Conservation (phyloP, 768 basidiomycete species). For the Tubosaeta sp. region DNA sequence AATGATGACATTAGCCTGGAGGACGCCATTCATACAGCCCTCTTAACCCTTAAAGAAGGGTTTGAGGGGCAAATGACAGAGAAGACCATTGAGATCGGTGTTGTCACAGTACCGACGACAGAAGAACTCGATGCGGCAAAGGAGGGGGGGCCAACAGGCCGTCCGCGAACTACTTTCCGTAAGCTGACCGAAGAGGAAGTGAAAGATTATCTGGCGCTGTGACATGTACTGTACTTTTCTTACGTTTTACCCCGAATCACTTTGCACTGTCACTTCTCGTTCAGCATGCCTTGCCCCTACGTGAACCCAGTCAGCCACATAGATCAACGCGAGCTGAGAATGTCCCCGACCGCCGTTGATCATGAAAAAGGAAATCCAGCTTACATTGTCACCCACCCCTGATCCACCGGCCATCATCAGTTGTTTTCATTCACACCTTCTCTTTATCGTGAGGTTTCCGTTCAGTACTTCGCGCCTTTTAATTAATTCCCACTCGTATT, state of each 20-base stretch:
- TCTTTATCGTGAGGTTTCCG: conserved; percentile 30
- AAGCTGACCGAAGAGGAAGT: conserved; percentile 97
- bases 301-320: conserved; percentile 2
- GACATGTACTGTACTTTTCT: conserved; percentile 34
- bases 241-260: conserved; percentile 26
- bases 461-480: conserved; percentile 20
- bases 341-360: conserved; percentile 18
- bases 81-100: conserved; percentile 98
- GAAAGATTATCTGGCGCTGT: conserved; percentile 88
- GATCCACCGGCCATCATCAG: conserved; percentile 24
- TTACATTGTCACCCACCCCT: conserved; percentile 23
- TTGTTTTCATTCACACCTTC: conserved; percentile 28
- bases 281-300: conserved; percentile 13
- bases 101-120: conserved; percentile 82
- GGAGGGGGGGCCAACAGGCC: conserved; percentile 61
- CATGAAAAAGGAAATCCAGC: conserved; percentile 26
- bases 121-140: conserved; percentile 58
- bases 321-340: conserved; percentile 7
- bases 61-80: conserved; percentile 99
- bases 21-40: conserved; percentile 97
- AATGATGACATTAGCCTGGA: conserved; percentile 99
- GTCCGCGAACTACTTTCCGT: conserved; percentile 85
- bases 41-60: conserved; percentile 96
- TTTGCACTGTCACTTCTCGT: conserved; percentile 8
- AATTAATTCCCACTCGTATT: conserved; percentile 25